Evolutionary conservation across 345 rosid genomes (phyloP), one percentile per base, ranked within the genome.

Genomic region (Citrus cavaleriei): DNA sequence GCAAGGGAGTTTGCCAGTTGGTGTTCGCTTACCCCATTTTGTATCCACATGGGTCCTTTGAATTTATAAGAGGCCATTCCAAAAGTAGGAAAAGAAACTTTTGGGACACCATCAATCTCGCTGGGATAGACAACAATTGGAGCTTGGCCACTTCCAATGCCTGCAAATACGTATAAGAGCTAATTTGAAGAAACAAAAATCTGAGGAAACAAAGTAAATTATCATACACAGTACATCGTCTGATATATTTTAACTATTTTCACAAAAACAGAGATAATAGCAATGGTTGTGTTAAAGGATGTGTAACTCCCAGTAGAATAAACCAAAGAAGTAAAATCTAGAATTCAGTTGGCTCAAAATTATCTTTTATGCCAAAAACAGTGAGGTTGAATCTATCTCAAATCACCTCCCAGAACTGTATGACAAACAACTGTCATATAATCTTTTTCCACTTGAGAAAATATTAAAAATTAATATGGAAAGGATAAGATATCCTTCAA

Each of bases 51-150:
- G 6, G 81, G 73, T 76, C 85, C 83, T 81, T 79, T 77, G 54
- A 79, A 76, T 59, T 81, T 84, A 38, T 84, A 83, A 14, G 79
- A 79, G 28, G 81, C 83, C 80, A 84, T 72, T 76, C 87, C 87
- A 54, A 84, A 84, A 58, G 51, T 70, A 62, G 79, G 81, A 51
- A 84, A 66, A 1, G 75, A 69, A 46, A 84, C 54, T 72, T 62
- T 81, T 22, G 79, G 83, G 69, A 77, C 74, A 35, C 78, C 81
- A 58, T 77, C 81, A 10, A 70, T n/a, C 58, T 79, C 76, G 7
- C 40, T 68, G 37, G 82, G 85, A 77, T 38, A 60, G 57, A 74
- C 72, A 68, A 80, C 60, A 68, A 77, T 27, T 51, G 81, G 86
- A 70, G 79, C 78, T 22, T 74, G 83, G 73, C 61, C 40, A 64